phyloP scores from a whole-genome alignment of 225 moss, liverwort and hornwort genomes.

The Neckera pumila region DNA sequence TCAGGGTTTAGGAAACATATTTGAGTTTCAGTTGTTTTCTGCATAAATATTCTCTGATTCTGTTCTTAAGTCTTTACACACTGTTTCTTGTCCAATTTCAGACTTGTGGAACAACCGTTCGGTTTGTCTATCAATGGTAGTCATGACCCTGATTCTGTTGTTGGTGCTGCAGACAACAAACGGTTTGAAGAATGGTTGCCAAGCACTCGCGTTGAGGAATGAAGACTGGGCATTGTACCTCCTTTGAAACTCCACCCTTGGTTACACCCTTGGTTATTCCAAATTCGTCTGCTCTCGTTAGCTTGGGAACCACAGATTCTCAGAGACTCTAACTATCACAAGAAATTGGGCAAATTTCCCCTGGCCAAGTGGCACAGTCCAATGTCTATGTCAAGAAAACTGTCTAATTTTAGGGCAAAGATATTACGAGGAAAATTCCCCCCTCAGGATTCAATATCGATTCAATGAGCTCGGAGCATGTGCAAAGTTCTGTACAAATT shows the following conservation, averaged over 20 bases:
- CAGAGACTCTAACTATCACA: slow-evolving; percentile 14
- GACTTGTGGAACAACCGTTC: not conserved
- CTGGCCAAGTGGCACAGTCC: not conserved
- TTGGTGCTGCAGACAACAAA: slow-evolving; percentile 31
- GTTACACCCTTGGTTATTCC: slow-evolving; percentile 30
- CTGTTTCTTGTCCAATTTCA: not conserved
- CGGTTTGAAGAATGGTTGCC: slow-evolving; percentile 48
- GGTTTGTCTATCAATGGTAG: not conserved
- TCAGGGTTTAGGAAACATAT: slow-evolving; percentile 27
- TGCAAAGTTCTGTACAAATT: not conserved
- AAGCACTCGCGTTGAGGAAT: slow-evolving; percentile 6
- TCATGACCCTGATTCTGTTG: not conserved
- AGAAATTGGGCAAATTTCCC: not conserved
- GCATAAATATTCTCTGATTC: not conserved
- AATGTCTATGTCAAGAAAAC: not conserved
- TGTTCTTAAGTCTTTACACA: no score
- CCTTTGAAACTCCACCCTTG: no score
- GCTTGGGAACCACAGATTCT: slow-evolving; percentile 32
- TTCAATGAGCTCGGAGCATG: not conserved
- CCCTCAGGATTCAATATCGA: no score
- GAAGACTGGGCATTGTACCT: no score
- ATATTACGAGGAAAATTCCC: not conserved
- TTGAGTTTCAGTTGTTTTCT: slow-evolving; percentile 35
- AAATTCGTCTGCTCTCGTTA: slow-evolving; percentile 2
- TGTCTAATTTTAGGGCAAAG: no score